Evolutionary conservation across 495 filamentous ascomycete genomes (phyloP).

Genomic region (Xylaria venustula): DNA sequence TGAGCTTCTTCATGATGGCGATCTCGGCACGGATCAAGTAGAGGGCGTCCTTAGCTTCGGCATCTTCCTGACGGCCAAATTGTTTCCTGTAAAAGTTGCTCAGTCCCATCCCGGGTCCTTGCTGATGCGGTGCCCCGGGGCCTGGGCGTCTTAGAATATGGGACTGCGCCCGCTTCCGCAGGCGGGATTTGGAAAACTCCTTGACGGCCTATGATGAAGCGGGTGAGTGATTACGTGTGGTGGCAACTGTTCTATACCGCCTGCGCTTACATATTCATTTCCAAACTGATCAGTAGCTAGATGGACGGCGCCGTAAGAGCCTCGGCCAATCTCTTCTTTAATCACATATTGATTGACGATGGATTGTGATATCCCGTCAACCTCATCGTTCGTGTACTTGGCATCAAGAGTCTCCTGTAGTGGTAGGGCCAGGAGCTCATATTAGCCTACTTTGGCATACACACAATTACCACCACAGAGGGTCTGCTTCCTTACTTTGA

Average conservation of each 20-base stretch:
- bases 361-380: conserved; percentile 71
- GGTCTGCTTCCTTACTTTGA: conserved; percentile 54
- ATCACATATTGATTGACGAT: conserved; percentile 94
- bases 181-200: conserved; percentile 90
- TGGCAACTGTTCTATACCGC: neutral
- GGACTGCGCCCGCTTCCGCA: conserved; percentile 92
- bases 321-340: conserved; percentile 91
- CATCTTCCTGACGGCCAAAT: conserved; percentile 40
- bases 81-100: conserved; percentile 24
- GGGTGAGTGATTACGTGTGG: conserved; percentile 9
- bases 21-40: conserved; percentile 94
- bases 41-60: conserved; percentile 72
- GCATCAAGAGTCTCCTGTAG: conserved; percentile 88
- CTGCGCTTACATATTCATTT: conserved; percentile 77
- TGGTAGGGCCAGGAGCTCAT: conserved; percentile 8
- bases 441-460: neutral
- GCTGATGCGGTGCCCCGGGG: conserved; percentile 39
- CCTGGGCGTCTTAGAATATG: conserved; percentile 68
- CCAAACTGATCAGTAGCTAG: conserved; percentile 88
- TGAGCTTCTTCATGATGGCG: conserved; percentile 98
- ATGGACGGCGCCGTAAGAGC: conserved; percentile 94
- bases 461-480: conserved; percentile 22
- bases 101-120: conserved; percentile 35
- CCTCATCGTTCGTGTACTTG: conserved; percentile 78
- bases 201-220: conserved; percentile 72